Evolutionary conservation across 2,329 filamentous ascomycete species (phyloP).

Genomic region (Scedosporium apiospermum): DNA sequence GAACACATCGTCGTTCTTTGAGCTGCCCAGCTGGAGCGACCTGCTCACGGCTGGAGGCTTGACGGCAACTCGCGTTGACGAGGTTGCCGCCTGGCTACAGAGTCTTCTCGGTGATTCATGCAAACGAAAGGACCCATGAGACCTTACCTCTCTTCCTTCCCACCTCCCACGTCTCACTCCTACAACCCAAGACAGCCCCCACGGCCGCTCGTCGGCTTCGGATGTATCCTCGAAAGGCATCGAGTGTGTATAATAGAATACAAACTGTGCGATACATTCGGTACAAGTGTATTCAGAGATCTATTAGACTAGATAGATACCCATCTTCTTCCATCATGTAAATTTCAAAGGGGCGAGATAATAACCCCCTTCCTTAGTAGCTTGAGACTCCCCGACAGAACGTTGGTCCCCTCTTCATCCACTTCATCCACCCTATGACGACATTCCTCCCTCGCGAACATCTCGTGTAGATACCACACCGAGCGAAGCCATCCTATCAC

Average conservation of each 20-base stretch:
- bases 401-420: not conserved
- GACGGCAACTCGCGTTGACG: not conserved
- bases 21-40: slow-evolving; percentile 7
- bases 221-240: not conserved
- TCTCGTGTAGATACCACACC: not conserved
- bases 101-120: slow-evolving; percentile 9
- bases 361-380: not conserved
- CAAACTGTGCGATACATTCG: not conserved
- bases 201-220: not conserved
- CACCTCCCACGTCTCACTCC: not conserved
- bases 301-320: not conserved
- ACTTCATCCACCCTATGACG: not conserved
- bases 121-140: slow-evolving; percentile 1
- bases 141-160: not conserved
- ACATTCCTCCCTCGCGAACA: not conserved
- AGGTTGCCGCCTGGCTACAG: slow-evolving; percentile 5
- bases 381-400: not conserved
- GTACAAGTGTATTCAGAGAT: not conserved
- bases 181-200: not conserved
- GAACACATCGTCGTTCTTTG: slow-evolving; percentile 7
- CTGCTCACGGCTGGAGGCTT: slow-evolving; percentile 5
- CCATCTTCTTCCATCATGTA: not conserved
- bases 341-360: not conserved
- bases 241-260: not conserved
- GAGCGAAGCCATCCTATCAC: not conserved